A percentile compares a stretch with the other conserved stretches of the same genome.
Conservation (phyloP, 257 asterid genomes). For the Orobanche coerulescens region DNA sequence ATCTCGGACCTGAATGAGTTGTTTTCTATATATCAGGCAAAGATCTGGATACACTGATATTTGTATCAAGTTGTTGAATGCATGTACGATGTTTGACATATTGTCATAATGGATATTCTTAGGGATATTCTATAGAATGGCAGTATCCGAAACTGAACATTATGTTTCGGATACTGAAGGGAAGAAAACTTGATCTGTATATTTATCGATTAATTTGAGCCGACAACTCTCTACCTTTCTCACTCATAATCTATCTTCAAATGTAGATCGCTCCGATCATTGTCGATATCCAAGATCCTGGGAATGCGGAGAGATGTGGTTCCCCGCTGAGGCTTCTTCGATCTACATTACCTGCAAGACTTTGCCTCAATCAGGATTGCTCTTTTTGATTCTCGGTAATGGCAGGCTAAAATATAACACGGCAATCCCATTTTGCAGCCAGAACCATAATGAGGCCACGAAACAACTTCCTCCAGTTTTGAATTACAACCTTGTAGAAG, state of each 20-base stretch:
- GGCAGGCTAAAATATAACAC: constrained; percentile 4
- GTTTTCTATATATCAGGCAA: background rate
- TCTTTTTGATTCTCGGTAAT: constrained; percentile 16
- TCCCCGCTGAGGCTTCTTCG: constrained; percentile 19
- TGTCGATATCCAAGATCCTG: constrained; percentile 15
- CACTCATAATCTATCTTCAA: background rate
- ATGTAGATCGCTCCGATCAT: constrained; percentile 24
- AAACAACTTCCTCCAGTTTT: constrained; percentile 17
- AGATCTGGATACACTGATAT: background rate
- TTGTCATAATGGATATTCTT: background rate
- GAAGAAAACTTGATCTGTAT: background rate
- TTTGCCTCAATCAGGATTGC: constrained; percentile 15
- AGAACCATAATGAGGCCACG: constrained; percentile 26
- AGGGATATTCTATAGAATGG: too few relatives aligned
- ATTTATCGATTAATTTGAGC: background rate
- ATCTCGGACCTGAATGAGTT: background rate
- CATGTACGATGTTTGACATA: background rate
- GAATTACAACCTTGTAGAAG: constrained; percentile 25
- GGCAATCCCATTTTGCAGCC: constrained; percentile 18
- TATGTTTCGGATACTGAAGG: too few relatives aligned
- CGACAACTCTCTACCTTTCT: background rate
- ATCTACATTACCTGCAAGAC: constrained; percentile 13
- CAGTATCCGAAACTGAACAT: too few relatives aligned
- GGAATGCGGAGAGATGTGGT: constrained; percentile 54
- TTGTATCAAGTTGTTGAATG: background rate